phyloP scores from a whole-genome alignment of 139 green algal species.

The Gonium pectorale region DNA sequence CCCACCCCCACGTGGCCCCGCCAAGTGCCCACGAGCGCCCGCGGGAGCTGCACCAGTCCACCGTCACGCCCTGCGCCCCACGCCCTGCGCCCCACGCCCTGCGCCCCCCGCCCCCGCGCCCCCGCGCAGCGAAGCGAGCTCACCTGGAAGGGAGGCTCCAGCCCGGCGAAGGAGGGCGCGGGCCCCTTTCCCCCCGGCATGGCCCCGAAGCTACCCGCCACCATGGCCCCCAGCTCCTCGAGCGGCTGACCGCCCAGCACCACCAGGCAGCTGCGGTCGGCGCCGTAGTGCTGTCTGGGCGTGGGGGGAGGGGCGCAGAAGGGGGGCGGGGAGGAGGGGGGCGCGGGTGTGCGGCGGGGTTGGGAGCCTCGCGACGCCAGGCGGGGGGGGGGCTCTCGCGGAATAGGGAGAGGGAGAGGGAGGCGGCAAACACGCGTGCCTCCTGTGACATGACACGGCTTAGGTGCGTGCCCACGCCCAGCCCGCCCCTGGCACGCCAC shows the following conservation, averaged over 20 bases:
- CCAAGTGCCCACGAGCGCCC: too few species aligned
- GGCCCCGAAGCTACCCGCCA: constrained; percentile 52
- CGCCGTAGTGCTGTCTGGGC: constrained; percentile 84
- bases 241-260: constrained; percentile 91
- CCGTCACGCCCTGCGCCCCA: too few species aligned
- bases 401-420: too few species aligned
- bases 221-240: constrained; percentile 74
- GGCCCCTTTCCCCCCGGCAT: constrained; percentile 66
- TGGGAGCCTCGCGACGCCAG: too few species aligned
- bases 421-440: too few species aligned
- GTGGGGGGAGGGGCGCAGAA: too few species aligned
- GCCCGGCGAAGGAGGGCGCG: constrained; percentile 50
- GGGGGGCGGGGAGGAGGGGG: not conserved
- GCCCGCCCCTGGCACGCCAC: too few species aligned
- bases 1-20: too few species aligned
- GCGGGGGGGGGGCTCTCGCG: not conserved
- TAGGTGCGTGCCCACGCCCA: too few species aligned
- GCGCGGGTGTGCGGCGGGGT: not conserved
- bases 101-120: not conserved
- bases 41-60: too few species aligned
- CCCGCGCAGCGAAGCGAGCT: not conserved
- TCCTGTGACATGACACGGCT: too few species aligned
- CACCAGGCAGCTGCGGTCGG: constrained; percentile 93
- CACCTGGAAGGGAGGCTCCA: constrained; percentile 69
- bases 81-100: too few species aligned